A percentile compares a stretch with the other conserved stretches of the same genome.
phyloP scores from a whole-genome alignment of 768 basidiomycete species.

The Wakefieldia striispora region DNA sequence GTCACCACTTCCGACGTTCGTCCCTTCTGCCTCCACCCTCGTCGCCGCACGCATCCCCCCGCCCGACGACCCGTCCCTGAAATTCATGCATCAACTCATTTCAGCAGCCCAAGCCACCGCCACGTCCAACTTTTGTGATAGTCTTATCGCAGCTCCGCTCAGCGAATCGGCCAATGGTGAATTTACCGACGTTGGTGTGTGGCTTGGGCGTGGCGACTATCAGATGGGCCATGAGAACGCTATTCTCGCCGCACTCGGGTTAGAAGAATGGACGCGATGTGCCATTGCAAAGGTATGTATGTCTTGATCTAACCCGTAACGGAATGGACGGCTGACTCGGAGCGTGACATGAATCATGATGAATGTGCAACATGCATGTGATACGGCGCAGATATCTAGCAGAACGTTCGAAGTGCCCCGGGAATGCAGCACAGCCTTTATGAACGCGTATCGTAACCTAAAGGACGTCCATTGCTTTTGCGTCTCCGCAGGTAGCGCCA shows the following conservation, averaged over 20 bases:
- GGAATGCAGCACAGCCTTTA: slow-evolving; percentile 11
- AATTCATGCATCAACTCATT: slow-evolving; percentile 32
- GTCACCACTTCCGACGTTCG: slow-evolving; percentile 12
- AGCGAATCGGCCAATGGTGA: slow-evolving; percentile 53
- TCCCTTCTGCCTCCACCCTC: slow-evolving; percentile 11
- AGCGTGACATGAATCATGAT: too few relatives aligned
- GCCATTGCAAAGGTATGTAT: slow-evolving; percentile 10
- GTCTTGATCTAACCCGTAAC: background rate
- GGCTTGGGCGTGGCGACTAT: slow-evolving; percentile 45
- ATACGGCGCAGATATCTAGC: slow-evolving; percentile 15
- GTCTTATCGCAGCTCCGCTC: slow-evolving; percentile 49
- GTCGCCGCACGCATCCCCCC: slow-evolving; percentile 5
- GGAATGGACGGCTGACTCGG: background rate
- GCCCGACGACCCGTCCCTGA: slow-evolving; percentile 1
- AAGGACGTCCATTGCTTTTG: slow-evolving; percentile 12
- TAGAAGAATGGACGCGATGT: slow-evolving; percentile 22
- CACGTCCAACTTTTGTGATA: slow-evolving; percentile 41
- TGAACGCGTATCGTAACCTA: slow-evolving; percentile 11
- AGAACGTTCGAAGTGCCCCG: slow-evolving; percentile 12
- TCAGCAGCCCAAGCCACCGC: slow-evolving; percentile 40
- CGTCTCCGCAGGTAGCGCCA: slow-evolving; percentile 12
- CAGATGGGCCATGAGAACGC: slow-evolving; percentile 28
- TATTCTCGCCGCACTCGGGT: slow-evolving; percentile 35
- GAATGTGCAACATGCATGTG: too few relatives aligned
- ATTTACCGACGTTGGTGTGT: slow-evolving; percentile 50